phyloP scores from a whole-genome alignment of 2,329 filamentous ascomycete genomes.

The Scytalidium lignicola region DNA sequence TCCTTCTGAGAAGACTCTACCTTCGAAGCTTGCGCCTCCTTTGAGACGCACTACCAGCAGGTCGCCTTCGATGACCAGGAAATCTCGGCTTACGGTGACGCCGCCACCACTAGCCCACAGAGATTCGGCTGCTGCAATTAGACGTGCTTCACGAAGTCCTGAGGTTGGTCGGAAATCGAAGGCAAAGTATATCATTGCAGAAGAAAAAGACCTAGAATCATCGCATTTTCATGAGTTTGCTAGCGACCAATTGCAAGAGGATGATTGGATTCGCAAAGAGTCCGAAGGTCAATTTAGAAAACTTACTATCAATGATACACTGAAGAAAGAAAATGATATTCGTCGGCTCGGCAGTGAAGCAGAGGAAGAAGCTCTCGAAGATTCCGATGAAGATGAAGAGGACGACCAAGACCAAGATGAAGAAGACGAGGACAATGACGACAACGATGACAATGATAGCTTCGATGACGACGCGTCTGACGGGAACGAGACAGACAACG shows the following conservation, averaged over 20 bases:
- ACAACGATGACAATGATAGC: conserved; percentile 39
- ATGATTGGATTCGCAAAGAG: conserved; percentile 82
- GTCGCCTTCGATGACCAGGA: conserved; percentile 24
- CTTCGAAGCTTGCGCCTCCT: conserved; percentile 13
- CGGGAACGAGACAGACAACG: conserved; percentile 61
- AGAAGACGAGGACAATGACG: conserved; percentile 56
- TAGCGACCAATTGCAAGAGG: conserved; percentile 72
- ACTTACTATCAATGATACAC: conserved; percentile 83
- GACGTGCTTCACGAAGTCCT: conserved; percentile 34
- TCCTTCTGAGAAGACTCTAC: conserved; percentile 1
- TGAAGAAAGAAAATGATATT: conserved; percentile 85
- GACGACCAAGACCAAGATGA: conserved; percentile 45
- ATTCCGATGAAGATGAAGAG: conserved; percentile 52
- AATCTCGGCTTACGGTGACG: conserved; percentile 12
- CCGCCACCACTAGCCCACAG: conserved; percentile 12
- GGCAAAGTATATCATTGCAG: conserved; percentile 26
- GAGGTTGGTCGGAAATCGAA: conserved; percentile 31
- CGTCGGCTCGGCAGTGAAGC: conserved; percentile 81
- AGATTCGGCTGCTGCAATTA: conserved; percentile 21
- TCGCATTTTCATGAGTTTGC: conserved; percentile 87
- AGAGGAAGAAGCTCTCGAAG: conserved; percentile 80
- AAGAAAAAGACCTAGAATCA: conserved; percentile 21
- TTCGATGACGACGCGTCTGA: conserved; percentile 69
- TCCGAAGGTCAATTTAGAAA: conserved; percentile 54
- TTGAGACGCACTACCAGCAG: conserved; percentile 9